Evolutionary conservation across 1,284 basidiomycete genomes (phyloP), one percentile per base, ranked within the genome.

Genomic region (Cryptococcus deneoformans): DNA sequence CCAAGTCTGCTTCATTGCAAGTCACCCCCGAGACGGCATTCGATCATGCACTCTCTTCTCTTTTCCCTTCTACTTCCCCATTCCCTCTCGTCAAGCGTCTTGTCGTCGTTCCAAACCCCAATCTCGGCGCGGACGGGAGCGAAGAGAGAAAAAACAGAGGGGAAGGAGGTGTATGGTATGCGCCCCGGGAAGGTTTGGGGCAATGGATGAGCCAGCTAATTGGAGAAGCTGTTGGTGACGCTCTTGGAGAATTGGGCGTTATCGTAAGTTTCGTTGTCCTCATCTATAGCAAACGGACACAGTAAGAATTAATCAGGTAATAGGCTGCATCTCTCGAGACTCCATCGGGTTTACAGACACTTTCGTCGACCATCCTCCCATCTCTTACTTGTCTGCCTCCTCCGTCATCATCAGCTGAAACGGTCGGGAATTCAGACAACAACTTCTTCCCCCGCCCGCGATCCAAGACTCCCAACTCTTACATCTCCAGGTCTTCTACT

Each of bases 191-290:
- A 4, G 68, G 68, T 0, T 61, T 54, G 0, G 74, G 74, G 14
- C 57, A 50, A 38, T 92, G 92, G 75, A 82, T 94, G 52, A 87
- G 88, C 36, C 90, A 89, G n/a, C 77, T 94, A 35, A 77, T 95
- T 48, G 90, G 89, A 12, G 90, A 91, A 68, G 79, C 94, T 16
- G 90, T 90, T 62, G 91, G 91, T 38, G 85, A 87, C 60, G 85
- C 94, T 47, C 80, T 95, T 36, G 84, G 85, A 38, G 89, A 91
- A 72, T 87, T 95, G 62, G 87, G 89, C 38, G 83, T 84, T 45
- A 75, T 93, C 80, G 77, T 77, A 53, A 51, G 77, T 64, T 8
- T 20, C 24, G 7, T 46, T 35, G 10, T 12, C 45, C 39, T 12
- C 24, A n/a, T 29, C 29, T 4, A 4, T 29, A 29, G 29, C 29